These are phyloP conservation scores for Davidsoniella australis DNA, from an alignment of 2,329 filamentous ascomycete genomes.

Conservation along the genomic window DNA sequence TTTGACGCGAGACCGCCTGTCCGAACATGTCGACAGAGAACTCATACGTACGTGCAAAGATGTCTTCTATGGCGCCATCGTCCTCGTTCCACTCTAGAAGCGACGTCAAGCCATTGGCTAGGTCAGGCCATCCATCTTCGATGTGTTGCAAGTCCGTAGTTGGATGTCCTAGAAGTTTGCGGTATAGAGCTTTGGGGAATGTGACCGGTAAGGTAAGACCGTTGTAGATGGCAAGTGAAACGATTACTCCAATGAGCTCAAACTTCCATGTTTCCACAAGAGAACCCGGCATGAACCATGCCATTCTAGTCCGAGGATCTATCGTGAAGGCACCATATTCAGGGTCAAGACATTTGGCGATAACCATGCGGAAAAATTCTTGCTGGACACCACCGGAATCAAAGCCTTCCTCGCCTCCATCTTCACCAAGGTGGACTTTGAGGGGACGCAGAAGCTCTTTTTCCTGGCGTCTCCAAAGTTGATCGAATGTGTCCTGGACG, in stretches of 20 bases:
- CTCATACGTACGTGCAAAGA: constrained; percentile 73
- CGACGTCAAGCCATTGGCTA: constrained; percentile 55
- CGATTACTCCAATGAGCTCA: constrained; percentile 71
- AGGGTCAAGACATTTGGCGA: constrained; percentile 63
- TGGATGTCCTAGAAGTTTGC: constrained; percentile 54
- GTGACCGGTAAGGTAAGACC: constrained; percentile 80
- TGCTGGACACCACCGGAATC: constrained; percentile 93
- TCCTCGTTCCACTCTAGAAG: constrained; percentile 61
- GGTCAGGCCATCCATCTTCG: constrained; percentile 69
- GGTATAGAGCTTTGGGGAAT: constrained; percentile 73
- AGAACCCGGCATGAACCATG: constrained; percentile 75
- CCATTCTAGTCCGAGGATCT: constrained; percentile 58
- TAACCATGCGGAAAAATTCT: constrained; percentile 79
- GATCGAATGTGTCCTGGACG: constrained; percentile 61
- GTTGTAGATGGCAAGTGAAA: constrained; percentile 84
- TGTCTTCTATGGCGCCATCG: constrained; percentile 60
- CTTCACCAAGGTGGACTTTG: constrained; percentile 73
- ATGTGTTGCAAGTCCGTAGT: constrained; percentile 60
- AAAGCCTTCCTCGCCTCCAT: constrained; percentile 69
- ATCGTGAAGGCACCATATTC: constrained; percentile 66
- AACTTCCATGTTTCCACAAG: constrained; percentile 77
- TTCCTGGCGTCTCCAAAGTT: constrained; percentile 74
- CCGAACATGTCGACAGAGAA: constrained; percentile 52
- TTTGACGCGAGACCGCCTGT: constrained; percentile 38
- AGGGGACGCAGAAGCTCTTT: constrained; percentile 70